Conservation (phyloP, 1,284 basidiomycete species). For the Austroboletus novae-zelandiae region DNA sequence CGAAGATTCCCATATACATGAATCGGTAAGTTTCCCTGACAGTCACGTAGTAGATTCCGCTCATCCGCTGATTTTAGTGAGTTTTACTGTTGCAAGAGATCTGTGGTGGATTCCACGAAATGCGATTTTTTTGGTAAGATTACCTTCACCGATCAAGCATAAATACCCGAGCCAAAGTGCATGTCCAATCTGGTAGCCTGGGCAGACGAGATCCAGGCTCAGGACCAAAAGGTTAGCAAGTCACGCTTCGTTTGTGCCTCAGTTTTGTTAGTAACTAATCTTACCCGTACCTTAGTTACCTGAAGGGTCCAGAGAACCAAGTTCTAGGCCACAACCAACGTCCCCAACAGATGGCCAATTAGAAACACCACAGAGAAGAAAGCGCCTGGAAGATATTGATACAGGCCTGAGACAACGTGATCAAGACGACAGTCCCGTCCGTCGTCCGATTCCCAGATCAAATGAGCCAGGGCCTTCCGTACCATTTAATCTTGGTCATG, state of each 20-base stretch:
- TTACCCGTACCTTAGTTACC: background rate
- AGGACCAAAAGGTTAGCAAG: background rate
- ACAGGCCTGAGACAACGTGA: conserved; percentile 20
- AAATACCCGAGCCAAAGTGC: background rate
- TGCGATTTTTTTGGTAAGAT: conserved; percentile 25
- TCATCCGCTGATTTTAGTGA: conserved; percentile 10
- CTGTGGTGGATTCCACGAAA: conserved; percentile 6
- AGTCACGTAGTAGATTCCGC: too few relatives aligned
- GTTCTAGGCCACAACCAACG: background rate
- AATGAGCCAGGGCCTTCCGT: conserved; percentile 2
- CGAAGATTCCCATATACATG: conserved; percentile 16
- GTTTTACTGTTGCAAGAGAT: conserved; percentile 27
- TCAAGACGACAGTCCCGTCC: conserved; percentile 15
- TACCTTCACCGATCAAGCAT: background rate
- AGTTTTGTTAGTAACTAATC: background rate
- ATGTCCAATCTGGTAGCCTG: conserved; percentile 12
- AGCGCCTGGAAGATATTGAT: conserved; percentile 19
- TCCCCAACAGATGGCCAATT: background rate
- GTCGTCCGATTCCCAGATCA: background rate
- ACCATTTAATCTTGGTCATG: background rate
- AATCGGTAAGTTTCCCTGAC: conserved; percentile 19
- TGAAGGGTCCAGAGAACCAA: background rate
- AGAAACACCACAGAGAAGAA: conserved; percentile 12
- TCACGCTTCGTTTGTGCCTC: background rate
- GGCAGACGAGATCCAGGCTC: conserved; percentile 17